These are phyloP conservation scores for Thecaphora thlaspeos DNA, from an alignment of 1,284 basidiomycete genomes.

Conservation along the genomic window DNA sequence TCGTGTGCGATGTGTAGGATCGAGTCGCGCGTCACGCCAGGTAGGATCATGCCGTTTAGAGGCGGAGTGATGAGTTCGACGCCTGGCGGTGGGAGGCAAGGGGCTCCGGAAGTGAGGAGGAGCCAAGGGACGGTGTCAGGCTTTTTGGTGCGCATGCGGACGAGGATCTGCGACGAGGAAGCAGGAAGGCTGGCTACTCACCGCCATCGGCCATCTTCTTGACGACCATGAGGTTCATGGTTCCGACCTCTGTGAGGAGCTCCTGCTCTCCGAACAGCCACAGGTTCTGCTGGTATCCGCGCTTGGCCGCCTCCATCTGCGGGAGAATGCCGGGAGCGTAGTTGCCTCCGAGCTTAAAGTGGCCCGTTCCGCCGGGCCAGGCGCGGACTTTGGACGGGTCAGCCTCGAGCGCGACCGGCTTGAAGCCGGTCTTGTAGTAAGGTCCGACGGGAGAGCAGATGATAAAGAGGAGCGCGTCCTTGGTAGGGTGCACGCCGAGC, in stretches of 20 bases:
- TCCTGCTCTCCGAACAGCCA: constrained; percentile 70
- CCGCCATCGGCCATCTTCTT: constrained; percentile 74
- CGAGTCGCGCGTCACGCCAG: constrained; percentile 86
- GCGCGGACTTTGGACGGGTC: constrained; percentile 76
- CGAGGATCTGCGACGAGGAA: too few species aligned
- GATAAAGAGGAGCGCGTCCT: constrained; percentile 87
- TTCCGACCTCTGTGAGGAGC: constrained; percentile 65
- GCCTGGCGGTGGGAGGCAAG: background rate
- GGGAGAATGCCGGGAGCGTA: constrained; percentile 61
- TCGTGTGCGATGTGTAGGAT: constrained; percentile 77
- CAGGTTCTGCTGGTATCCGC: constrained; percentile 90
- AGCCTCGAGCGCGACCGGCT: constrained; percentile 87
- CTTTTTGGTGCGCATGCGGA: too few species aligned
- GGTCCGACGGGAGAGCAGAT: constrained; percentile 81
- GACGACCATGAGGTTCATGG: constrained; percentile 94
- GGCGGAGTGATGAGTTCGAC: constrained; percentile 65
- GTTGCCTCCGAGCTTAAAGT: constrained; percentile 56
- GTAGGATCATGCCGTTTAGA: constrained; percentile 90
- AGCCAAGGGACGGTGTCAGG: too few species aligned
- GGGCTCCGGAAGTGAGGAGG: background rate
- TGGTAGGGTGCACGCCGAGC: constrained; percentile 83
- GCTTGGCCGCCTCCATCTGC: constrained; percentile 76
- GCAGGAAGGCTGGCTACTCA: constrained; percentile 54
- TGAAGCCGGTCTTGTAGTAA: constrained; percentile 93
- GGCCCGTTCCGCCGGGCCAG: constrained; percentile 55